phyloP scores from a whole-genome alignment of 2,329 filamentous ascomycete genomes.

The Ophiostoma sp. region DNA sequence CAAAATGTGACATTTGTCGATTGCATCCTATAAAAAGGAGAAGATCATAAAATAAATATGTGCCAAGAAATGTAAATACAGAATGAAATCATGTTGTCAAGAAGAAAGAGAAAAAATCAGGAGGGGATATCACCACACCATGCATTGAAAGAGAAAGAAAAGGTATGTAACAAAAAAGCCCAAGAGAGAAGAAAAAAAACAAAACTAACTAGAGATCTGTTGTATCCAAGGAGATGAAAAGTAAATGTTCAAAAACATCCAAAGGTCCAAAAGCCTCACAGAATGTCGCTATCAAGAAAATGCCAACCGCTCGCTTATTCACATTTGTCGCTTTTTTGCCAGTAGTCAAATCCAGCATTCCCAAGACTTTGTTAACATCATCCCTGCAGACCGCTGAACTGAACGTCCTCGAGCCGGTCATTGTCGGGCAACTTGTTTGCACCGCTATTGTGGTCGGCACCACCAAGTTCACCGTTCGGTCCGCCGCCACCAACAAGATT shows the following conservation, averaged over 20 bases:
- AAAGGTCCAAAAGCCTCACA: not conserved
- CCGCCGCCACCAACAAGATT: not conserved
- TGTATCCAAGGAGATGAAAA: not conserved
- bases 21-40: not conserved
- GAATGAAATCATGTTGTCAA: not conserved
- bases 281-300: not conserved
- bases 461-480: not conserved
- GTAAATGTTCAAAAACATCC: not conserved
- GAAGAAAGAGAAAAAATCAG: not conserved
- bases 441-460: not conserved
- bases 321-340: slow-evolving; percentile 1
- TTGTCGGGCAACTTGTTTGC: slow-evolving; percentile 22
- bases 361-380: not conserved
- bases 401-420: slow-evolving; percentile 30
- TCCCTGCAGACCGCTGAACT: slow-evolving; percentile 21
- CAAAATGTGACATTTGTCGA: not conserved
- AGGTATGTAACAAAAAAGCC: not conserved
- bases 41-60: not conserved
- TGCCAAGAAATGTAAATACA: no score
- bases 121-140: not conserved
- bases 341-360: not conserved
- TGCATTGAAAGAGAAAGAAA: not conserved
- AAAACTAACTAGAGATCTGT: not conserved
- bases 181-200: not conserved
- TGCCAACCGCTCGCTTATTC: slow-evolving; percentile 4